Conservation (phyloP, 352 stramenopile genomes). For the Saprolegnia diclina region DNA sequence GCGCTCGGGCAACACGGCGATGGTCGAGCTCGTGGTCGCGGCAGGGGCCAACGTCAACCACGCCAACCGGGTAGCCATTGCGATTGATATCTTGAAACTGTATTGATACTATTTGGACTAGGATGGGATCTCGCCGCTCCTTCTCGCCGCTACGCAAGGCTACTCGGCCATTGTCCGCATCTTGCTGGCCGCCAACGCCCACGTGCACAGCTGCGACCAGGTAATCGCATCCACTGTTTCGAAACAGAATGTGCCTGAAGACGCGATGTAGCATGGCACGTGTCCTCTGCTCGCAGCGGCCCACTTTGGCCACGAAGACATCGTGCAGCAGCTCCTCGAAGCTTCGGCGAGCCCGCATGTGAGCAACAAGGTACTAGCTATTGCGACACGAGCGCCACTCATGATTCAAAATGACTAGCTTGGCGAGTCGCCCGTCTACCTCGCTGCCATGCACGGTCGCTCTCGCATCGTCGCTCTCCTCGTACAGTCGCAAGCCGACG, state of each 20-base stretch:
- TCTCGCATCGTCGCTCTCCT: not conserved
- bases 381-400: not conserved
- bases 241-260: not conserved
- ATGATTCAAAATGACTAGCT: not conserved
- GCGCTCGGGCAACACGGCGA: not conserved
- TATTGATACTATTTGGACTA: not conserved
- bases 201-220: not conserved
- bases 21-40: not conserved
- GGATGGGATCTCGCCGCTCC: not conserved
- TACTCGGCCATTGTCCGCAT: not conserved
- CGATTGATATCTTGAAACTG: not conserved
- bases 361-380: not conserved
- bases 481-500: not conserved
- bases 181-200: conserved; percentile 3
- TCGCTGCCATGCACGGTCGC: not conserved
- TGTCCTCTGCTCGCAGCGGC: not conserved
- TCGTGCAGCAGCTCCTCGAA: not conserved
- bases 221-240: not conserved
- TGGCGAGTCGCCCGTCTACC: not conserved
- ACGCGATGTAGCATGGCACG: not conserved
- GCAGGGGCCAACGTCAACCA: not conserved
- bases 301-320: not conserved
- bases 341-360: not conserved
- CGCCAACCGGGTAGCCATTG: not conserved
- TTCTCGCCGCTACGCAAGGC: not conserved